A percentile compares a stretch with the other conserved stretches of the same genome.
Evolutionary conservation across 495 filamentous ascomycete species (phyloP).

Genomic region (Neurospora pannonica): DNA sequence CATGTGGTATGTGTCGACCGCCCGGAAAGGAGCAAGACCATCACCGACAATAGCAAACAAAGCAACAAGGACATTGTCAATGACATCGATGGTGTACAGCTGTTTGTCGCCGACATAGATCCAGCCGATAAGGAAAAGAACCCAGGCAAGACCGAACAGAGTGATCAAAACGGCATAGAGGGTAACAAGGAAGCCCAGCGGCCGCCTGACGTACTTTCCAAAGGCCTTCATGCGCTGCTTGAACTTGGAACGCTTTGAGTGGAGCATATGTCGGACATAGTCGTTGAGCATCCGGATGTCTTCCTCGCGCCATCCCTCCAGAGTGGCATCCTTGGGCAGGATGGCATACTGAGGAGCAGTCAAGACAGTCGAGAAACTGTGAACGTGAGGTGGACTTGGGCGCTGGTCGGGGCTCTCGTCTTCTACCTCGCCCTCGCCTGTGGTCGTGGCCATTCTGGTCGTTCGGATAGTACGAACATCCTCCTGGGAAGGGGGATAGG

Average conservation of each 20-base stretch:
- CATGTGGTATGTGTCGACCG: conserved; percentile 77
- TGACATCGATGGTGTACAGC: conserved; percentile 60
- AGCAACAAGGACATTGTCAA: conserved; percentile 68
- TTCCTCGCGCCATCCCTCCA: conserved; percentile 59
- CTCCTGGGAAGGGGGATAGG: conserved; percentile 16
- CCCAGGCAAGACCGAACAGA: conserved; percentile 72
- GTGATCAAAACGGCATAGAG: conserved; percentile 75
- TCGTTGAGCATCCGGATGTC: conserved; percentile 69
- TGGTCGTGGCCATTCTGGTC: not conserved
- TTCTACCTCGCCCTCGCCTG: not conserved
- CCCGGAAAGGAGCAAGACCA: conserved; percentile 65
- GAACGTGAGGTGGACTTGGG: conserved; percentile 7
- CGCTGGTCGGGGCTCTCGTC: not conserved
- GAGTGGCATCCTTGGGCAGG: conserved; percentile 51
- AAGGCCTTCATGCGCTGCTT: conserved; percentile 68
- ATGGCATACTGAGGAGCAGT: conserved; percentile 45
- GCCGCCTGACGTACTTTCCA: conserved; percentile 59
- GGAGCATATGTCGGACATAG: conserved; percentile 72
- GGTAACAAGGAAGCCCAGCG: conserved; percentile 67
- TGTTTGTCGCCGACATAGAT: conserved; percentile 69
- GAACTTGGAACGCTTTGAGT: conserved; percentile 66
- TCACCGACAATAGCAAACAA: conserved; percentile 72
- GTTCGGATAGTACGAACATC: not conserved
- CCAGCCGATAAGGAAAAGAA: conserved; percentile 78
- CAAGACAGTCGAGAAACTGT: conserved; percentile 36